Base-by-base conservation (phyloP, 345 rosid species). In the Trapa incisa region DNA sequence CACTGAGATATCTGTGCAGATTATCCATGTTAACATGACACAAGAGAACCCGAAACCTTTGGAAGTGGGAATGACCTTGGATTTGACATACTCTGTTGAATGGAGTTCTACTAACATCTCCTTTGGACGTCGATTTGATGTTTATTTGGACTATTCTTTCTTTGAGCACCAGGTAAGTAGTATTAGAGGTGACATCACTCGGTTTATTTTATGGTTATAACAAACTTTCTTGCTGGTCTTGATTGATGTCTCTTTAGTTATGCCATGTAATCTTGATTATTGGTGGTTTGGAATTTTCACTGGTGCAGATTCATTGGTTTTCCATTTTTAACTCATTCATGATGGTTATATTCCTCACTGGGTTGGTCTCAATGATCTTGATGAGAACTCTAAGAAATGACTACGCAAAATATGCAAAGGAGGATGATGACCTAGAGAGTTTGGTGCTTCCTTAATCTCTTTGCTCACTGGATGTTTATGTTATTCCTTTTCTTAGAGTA, bases 271-370 rank as follows among this genome's bases (percentile, higher is more conserved):
- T 32, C 5, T 32, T 29, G 63, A 58, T 35, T 58, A 32, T 58
- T 50, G 56, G 56, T 6, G 15, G 11, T 15, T 50, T 50, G 56
- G 17, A 50, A 16, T 50, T 32, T 33, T 58, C 7, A 29, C 61
- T 22, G 11, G 38, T 58, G 79, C 92, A 91, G 97, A 89, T 91
- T 75, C 97, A 91, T 72, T 91, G 97, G 97, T 89, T 91, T 80
- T 91, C 97, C 66, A 87, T 91, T 74, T 91, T 91, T 82, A 91
- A 91, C 80, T 91, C 97, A 42, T 91, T 89, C 82, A 91, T 91
- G 97, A 89, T 91, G 97, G 97, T 91, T 74, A 91, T 91, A 78
- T 89, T 91, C 77, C 90, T 91, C 75, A 89, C 97, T 72, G 97
- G 97, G 73, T 77, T 91, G 87, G 97, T 91, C 72, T 91, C 97